Conservation (phyloP, 2,329 filamentous ascomycete genomes). For the Knoxdaviesia capensis region DNA sequence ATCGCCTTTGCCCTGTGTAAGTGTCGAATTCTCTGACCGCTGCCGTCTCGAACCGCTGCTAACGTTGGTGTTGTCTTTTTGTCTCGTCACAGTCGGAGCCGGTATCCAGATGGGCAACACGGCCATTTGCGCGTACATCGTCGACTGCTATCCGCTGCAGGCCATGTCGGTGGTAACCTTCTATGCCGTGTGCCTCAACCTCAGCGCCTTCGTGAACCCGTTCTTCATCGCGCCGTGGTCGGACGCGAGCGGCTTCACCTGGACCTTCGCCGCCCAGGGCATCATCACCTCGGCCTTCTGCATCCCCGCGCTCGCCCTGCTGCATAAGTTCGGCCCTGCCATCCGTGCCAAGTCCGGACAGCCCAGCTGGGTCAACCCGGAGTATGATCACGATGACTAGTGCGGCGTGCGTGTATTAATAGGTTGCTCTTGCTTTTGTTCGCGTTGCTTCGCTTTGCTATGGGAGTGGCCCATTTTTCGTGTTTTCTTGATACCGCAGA, state of each 20-base stretch:
- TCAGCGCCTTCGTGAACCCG: constrained; percentile 22
- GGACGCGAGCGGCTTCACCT: constrained; percentile 22
- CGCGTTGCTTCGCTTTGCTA: too few species aligned
- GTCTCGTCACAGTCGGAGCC: constrained; percentile 19
- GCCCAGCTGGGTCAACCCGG: constrained; percentile 25
- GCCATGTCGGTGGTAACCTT: constrained; percentile 32
- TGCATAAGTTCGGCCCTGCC: constrained; percentile 19
- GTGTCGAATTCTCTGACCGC: constrained; percentile 5
- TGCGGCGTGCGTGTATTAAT: too few species aligned
- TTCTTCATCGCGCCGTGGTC: constrained; percentile 31
- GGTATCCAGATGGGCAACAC: constrained; percentile 38
- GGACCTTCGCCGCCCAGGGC: constrained; percentile 27
- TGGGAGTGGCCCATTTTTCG: too few species aligned
- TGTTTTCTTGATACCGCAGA: too few species aligned
- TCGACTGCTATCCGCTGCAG: constrained; percentile 34
- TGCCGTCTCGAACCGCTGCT: neutral
- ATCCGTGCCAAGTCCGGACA: constrained; percentile 15
- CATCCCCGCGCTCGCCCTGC: constrained; percentile 13
- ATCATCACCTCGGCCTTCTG: constrained; percentile 21
- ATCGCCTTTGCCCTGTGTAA: constrained; percentile 32
- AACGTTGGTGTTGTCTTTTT: neutral
- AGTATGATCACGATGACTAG: constrained; percentile 10
- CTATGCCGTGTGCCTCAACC: constrained; percentile 30
- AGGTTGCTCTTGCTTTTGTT: too few species aligned
- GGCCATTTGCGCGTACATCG: constrained; percentile 27